Conservation (phyloP, 139 green algal genomes). For the Mesostigma viride region DNA sequence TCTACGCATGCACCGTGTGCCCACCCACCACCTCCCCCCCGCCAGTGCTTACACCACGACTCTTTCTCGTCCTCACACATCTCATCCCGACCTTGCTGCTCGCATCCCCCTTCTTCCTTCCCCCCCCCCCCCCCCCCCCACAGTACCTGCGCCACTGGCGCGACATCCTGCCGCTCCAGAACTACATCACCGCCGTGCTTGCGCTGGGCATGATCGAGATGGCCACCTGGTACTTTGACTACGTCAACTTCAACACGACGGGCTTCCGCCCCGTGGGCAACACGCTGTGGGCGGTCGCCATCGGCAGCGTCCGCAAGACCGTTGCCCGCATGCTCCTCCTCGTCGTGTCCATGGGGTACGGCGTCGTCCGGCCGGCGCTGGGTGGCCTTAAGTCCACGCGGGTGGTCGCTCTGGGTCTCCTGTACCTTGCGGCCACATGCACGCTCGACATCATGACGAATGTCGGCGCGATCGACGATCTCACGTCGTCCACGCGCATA, state of each 20-base stretch:
- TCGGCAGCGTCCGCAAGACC: constrained; percentile 45
- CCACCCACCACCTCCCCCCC: no score
- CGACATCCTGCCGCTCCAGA: constrained; percentile 47
- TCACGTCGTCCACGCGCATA: constrained; percentile 32
- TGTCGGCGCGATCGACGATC: constrained; percentile 55
- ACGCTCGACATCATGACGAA: constrained; percentile 44
- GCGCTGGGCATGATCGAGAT: constrained; percentile 49
- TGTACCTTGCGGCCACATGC: constrained; percentile 38
- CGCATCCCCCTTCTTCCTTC: no score
- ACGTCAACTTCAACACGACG: constrained; percentile 54
- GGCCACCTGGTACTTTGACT: constrained; percentile 59
- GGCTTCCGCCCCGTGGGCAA: constrained; percentile 39
- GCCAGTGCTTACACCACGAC: no score
- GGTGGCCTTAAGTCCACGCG: constrained; percentile 33
- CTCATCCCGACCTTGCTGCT: no score
- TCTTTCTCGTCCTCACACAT: no score
- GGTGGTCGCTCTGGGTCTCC: constrained; percentile 38
- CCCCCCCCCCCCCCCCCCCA: no score
- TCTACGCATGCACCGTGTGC: no score
- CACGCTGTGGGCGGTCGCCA: constrained; percentile 49
- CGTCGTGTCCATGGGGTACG: constrained; percentile 55
- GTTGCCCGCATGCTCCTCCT: constrained; percentile 46
- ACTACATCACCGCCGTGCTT: constrained; percentile 52
- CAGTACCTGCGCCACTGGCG: constrained; percentile 34
- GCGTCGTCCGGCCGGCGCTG: constrained; percentile 52